Conservation (phyloP, 225 moss, liverwort and hornwort genomes). For the Sphagnum contortum region DNA sequence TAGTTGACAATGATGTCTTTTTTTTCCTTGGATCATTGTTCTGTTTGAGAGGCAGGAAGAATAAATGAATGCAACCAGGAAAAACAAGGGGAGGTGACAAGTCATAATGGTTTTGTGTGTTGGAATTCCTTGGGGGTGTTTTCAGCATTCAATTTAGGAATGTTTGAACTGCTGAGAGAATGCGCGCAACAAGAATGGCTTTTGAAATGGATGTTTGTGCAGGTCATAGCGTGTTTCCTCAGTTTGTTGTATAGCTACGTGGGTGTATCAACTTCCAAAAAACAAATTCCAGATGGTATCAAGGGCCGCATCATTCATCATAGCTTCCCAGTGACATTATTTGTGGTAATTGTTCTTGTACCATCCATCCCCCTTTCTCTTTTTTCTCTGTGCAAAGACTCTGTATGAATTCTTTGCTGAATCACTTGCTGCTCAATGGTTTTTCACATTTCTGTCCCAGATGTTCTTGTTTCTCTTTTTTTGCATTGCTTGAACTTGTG, state of each 20-base stretch:
- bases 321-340: slow-evolving; percentile 70
- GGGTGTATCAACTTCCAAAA: slow-evolving; percentile 49
- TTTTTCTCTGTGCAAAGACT: neutral
- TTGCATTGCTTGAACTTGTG: too few relatives aligned
- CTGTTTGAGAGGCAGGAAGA: too few relatives aligned
- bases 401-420: neutral
- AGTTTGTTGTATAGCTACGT: slow-evolving; percentile 75
- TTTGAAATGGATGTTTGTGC: slow-evolving; percentile 12
- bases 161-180: too few relatives aligned
- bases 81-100: too few relatives aligned
- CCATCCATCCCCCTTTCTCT: neutral
- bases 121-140: too few relatives aligned
- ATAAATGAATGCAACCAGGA: too few relatives aligned
- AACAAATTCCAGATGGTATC: slow-evolving; percentile 75
- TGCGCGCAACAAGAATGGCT: too few relatives aligned
- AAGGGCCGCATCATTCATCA: slow-evolving; percentile 90
- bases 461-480: neutral
- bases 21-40: too few relatives aligned
- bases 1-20: too few relatives aligned
- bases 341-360: slow-evolving; percentile 29
- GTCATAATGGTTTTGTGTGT: too few relatives aligned
- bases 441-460: neutral
- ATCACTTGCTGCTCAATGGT: neutral
- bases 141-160: too few relatives aligned
- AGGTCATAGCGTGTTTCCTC: slow-evolving; percentile 86